Evolutionary conservation across 169 alveolate species (phyloP).

Genomic region (Blepharisma undulans): DNA sequence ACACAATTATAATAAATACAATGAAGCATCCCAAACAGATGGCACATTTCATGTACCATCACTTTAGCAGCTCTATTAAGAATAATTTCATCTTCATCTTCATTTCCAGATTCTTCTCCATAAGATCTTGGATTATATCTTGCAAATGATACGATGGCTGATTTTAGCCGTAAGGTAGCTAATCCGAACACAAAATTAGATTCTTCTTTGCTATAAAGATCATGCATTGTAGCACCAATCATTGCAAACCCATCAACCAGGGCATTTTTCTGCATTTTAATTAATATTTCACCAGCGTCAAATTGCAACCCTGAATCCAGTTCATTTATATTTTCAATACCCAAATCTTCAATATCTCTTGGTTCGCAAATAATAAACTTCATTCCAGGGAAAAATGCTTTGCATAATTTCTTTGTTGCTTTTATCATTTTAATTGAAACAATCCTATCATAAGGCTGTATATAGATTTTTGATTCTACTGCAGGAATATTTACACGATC

Average conservation of each 20-base stretch:
- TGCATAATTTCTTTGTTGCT: conserved; percentile 12
- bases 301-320: conserved; percentile 34
- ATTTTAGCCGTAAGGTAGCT: conserved; percentile 39
- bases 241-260: conserved; percentile 3
- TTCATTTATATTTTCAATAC: background rate
- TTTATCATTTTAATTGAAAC: background rate
- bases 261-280: conserved; percentile 24
- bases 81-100: conserved; percentile 21
- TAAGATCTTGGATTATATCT: conserved; percentile 21
- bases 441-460: conserved; percentile 39
- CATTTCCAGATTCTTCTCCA: too few species aligned
- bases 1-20: conserved; percentile 78
- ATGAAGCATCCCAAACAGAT: conserved; percentile 80
- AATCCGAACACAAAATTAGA: conserved; percentile 78
- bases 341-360: background rate
- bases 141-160: conserved; percentile 74
- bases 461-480: conserved; percentile 27
- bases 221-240: conserved; percentile 36
- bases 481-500: background rate
- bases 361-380: background rate
- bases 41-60: conserved; percentile 78
- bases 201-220: conserved; percentile 56
- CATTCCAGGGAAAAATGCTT: conserved; percentile 47
- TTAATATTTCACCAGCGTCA: conserved; percentile 45
- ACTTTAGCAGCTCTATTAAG: conserved; percentile 65